Evolutionary conservation across 345 rosid genomes (phyloP).

Genomic region (Gossypium australe): DNA sequence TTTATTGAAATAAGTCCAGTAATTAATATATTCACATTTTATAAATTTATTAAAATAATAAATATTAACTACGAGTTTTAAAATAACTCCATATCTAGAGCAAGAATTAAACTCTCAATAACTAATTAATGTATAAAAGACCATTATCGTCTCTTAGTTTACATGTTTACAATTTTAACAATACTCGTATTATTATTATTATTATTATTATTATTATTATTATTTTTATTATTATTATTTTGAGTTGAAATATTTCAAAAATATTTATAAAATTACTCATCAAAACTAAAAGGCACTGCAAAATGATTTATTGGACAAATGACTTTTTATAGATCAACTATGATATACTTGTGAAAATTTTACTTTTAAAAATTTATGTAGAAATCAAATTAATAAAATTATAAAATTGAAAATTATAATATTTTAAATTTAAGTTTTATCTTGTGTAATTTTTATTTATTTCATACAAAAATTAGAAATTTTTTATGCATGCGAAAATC

Average conservation of each 20-base stretch:
- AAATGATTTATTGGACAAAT: background rate
- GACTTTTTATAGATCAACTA: background rate
- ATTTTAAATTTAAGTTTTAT: no score
- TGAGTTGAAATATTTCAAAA: background rate
- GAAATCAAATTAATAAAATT: no score
- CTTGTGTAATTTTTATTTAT: no score
- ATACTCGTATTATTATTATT: background rate
- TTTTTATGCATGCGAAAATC: no score
- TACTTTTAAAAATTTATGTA: no score
- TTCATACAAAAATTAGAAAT: no score
- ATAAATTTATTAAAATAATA: fast-evolving
- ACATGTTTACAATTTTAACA: background rate
- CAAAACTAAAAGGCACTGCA: background rate
- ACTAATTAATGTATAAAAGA: no score
- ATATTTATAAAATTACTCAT: background rate
- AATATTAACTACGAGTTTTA: no score
- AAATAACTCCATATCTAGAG: fast-evolving
- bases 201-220: no score
- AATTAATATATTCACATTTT: fast-evolving
- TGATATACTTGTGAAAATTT: no score
- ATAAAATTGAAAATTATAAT: no score
- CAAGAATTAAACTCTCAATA: fast-evolving
- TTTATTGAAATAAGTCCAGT: no score
- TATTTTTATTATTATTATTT: background rate
- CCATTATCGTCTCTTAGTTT: fast-evolving